A percentile compares a stretch with the other conserved stretches of the same genome.
Conservation (phyloP, 768 basidiomycete species). For the Pleurotus pulmonarius region DNA sequence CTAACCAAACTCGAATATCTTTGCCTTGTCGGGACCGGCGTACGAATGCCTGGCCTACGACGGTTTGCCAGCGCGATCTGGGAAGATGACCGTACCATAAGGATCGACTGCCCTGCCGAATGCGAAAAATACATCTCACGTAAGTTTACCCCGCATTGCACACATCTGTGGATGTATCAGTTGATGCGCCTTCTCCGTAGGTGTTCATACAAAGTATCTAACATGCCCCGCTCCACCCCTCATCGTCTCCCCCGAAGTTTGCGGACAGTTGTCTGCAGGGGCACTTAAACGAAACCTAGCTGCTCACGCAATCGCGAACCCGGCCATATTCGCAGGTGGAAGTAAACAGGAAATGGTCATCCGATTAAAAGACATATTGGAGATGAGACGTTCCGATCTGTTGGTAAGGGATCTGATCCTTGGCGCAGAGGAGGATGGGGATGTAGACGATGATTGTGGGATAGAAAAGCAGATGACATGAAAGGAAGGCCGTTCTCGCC, state of each 20-base stretch:
- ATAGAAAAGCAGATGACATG: too few species aligned
- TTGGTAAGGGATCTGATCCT: conserved; percentile 42
- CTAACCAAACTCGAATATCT: conserved; percentile 46
- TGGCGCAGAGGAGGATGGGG: not conserved
- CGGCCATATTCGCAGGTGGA: conserved; percentile 40
- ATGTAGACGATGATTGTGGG: not conserved
- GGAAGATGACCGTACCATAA: conserved; percentile 35
- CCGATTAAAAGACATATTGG: conserved; percentile 42
- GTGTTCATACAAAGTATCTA: conserved; percentile 43
- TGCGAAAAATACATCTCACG: conserved; percentile 56
- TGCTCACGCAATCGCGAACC: conserved; percentile 49
- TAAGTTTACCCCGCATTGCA: conserved; percentile 16
- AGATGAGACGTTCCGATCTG: conserved; percentile 45
- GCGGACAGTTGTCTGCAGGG: conserved; percentile 36
- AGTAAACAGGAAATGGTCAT: conserved; percentile 45
- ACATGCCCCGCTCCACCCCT: conserved; percentile 45
- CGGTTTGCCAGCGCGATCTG: conserved; percentile 36
- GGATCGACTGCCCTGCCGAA: conserved; percentile 48
- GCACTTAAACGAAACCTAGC: conserved; percentile 56
- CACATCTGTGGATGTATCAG: not conserved
- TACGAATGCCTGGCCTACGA: conserved; percentile 58
- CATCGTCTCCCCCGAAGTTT: conserved; percentile 37
- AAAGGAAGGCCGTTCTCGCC: too few species aligned
- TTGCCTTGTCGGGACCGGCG: conserved; percentile 47
- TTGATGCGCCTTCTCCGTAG: conserved; percentile 23